phyloP scores from a whole-genome alignment of 805 yeast genomes.

The Candida caryicola region DNA sequence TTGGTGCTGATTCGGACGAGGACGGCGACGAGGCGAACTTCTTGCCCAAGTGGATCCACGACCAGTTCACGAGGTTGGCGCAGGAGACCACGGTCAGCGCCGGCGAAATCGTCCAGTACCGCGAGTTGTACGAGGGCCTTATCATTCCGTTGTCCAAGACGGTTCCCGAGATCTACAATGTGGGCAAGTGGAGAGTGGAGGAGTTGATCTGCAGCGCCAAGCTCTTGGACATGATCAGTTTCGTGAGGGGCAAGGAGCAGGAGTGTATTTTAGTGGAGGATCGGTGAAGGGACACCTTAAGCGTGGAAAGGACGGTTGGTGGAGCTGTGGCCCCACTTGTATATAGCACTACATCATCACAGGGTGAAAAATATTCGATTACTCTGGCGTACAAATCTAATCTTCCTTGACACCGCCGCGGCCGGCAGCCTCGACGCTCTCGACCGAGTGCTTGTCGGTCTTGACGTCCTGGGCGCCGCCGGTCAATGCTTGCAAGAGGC shows the following conservation, averaged over 20 bases:
- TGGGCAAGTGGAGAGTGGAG: slow-evolving; percentile 49
- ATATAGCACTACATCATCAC: too few relatives aligned
- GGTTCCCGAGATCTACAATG: slow-evolving; percentile 56
- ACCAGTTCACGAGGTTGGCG: slow-evolving; percentile 35
- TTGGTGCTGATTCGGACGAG: slow-evolving; percentile 4
- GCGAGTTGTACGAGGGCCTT: slow-evolving; percentile 50
- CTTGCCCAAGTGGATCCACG: slow-evolving; percentile 52
- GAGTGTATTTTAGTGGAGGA: slow-evolving; percentile 44
- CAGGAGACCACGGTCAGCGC: slow-evolving; percentile 41
- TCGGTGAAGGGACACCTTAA: too few relatives aligned
- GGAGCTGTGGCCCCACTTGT: too few relatives aligned
- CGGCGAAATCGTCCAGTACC: slow-evolving; percentile 55
- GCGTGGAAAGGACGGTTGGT: too few relatives aligned
- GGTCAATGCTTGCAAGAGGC: slow-evolving; percentile 56
- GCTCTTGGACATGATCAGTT: slow-evolving; percentile 51
- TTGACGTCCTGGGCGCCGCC: slow-evolving; percentile 55
- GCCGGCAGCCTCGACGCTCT: slow-evolving; percentile 82
- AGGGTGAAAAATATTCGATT: too few relatives aligned
- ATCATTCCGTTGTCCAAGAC: slow-evolving; percentile 47
- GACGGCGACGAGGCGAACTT: slow-evolving; percentile 29
- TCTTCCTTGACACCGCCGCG: slow-evolving; percentile 87
- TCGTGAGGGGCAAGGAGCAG: slow-evolving; percentile 43
- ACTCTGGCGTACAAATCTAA: too few relatives aligned
- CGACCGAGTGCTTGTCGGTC: slow-evolving; percentile 86
- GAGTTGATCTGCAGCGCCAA: slow-evolving; percentile 50